Evolutionary conservation across 257 asterid genomes (phyloP).

Genomic region (Solanum habrochaites): DNA sequence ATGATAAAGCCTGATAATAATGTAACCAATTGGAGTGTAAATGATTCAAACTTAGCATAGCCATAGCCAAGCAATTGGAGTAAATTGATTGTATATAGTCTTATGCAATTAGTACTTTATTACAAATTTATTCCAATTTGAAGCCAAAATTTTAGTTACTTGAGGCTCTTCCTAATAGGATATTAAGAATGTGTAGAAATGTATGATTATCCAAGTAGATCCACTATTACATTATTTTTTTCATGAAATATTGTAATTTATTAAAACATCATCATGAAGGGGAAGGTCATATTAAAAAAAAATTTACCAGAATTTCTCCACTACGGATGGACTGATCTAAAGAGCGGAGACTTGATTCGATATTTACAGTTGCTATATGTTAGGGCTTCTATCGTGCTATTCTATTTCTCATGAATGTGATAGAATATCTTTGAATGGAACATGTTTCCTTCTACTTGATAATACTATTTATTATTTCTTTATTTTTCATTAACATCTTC

Average conservation of each 20-base stretch:
- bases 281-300: too few species aligned
- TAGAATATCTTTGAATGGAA: background rate
- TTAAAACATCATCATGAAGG: background rate
- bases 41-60: slow-evolving; percentile 10
- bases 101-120: background rate
- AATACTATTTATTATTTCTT: background rate
- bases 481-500: background rate
- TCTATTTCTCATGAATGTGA: too few species aligned
- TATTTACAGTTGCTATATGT: too few species aligned
- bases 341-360: too few species aligned
- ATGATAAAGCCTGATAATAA: slow-evolving; percentile 32
- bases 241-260: background rate
- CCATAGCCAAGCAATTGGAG: background rate
- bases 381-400: too few species aligned
- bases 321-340: too few species aligned
- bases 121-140: background rate
- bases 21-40: slow-evolving; percentile 11
- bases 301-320: too few species aligned
- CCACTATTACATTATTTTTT: background rate
- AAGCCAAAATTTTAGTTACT: background rate
- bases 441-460: background rate
- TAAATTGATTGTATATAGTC: background rate
- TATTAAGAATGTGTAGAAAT: background rate
- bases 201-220: background rate
- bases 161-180: background rate